These are phyloP conservation scores for Akanthomyces muscarius DNA, from an alignment of 2,329 filamentous ascomycete genomes.

Conservation along the genomic window DNA sequence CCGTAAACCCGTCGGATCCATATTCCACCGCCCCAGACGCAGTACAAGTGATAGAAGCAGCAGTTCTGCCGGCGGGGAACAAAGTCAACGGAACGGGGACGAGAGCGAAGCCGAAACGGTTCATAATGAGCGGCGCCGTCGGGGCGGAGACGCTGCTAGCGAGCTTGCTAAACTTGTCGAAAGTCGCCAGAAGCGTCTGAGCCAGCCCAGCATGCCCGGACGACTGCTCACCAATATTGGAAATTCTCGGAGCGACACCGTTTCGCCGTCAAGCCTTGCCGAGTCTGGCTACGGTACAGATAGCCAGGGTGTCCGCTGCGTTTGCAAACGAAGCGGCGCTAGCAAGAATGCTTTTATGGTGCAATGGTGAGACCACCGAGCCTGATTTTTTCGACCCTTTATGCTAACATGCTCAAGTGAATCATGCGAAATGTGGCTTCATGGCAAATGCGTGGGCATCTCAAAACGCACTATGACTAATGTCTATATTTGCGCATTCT, in stretches of 20 bases:
- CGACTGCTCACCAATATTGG: conserved; percentile 33
- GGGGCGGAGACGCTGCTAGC: conserved; percentile 54
- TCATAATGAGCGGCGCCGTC: conserved; percentile 42
- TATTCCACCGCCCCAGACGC: conserved; percentile 44
- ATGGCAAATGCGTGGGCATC: conserved; percentile 60
- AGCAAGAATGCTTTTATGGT: conserved; percentile 55
- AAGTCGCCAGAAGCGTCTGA: conserved; percentile 42
- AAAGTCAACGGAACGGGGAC: conserved; percentile 35
- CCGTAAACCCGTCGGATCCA: conserved; percentile 44
- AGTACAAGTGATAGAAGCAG: conserved; percentile 49
- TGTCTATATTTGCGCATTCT: conserved; percentile 62
- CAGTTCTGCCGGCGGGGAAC: conserved; percentile 35
- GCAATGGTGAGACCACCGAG: conserved; percentile 50
- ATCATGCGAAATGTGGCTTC: conserved; percentile 62
- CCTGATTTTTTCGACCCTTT: not conserved
- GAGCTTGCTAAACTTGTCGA: conserved; percentile 58
- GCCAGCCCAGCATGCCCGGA: conserved; percentile 33
- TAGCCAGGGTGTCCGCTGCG: conserved; percentile 49
- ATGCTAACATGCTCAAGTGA: conserved; percentile 39
- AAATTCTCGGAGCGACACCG: conserved; percentile 34
- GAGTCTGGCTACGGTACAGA: conserved; percentile 43
- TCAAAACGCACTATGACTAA: conserved; percentile 52
- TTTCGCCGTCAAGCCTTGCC: conserved; percentile 50
- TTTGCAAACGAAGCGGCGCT: conserved; percentile 46
- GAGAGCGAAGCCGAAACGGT: conserved; percentile 60